Evolutionary conservation across 495 filamentous ascomycete genomes (phyloP).

Genomic region (Aspergillus sclerotiicarbonarius): DNA sequence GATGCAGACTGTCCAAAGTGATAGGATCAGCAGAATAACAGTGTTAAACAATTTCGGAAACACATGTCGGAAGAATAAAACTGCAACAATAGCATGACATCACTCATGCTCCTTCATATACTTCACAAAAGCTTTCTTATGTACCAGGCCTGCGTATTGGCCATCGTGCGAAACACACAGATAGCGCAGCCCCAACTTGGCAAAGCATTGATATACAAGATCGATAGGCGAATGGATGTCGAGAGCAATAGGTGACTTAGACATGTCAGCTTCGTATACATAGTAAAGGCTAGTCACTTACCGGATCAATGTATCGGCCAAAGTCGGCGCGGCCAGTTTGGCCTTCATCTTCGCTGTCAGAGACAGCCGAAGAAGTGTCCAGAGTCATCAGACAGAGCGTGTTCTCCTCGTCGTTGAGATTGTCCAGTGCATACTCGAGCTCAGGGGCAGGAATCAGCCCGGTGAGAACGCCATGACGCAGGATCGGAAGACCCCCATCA

Average conservation of each 20-base stretch:
- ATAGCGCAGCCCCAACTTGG: conserved; percentile 88
- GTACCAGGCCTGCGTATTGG: conserved; percentile 84
- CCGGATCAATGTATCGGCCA: conserved; percentile 85
- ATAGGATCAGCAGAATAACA: background rate
- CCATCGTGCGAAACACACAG: conserved; percentile 86
- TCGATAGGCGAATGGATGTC: conserved; percentile 92
- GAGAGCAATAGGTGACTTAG: conserved; percentile 74
- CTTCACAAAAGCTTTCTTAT: conserved; percentile 97
- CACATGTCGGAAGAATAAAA: background rate
- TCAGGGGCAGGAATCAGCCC: conserved; percentile 93
- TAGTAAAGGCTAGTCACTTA: conserved; percentile 28
- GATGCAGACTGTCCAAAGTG: background rate
- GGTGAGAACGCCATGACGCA: conserved; percentile 75
- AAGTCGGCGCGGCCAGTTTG: conserved; percentile 63
- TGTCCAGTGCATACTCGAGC: conserved; percentile 89
- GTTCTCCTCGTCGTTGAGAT: conserved; percentile 67
- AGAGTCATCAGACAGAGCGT: conserved; percentile 79
- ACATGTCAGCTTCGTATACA: conserved; percentile 2
- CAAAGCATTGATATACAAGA: conserved; percentile 94
- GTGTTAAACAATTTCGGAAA: background rate
- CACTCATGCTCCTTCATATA: conserved; percentile 81
- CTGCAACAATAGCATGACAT: conserved; percentile 1
- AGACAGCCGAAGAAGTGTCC: conserved; percentile 52
- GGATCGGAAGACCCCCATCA: conserved; percentile 85
- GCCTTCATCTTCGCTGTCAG: conserved; percentile 47